Evolutionary conservation across 441 rosid genomes (phyloP).

Genomic region (Corymbia citriodora): DNA sequence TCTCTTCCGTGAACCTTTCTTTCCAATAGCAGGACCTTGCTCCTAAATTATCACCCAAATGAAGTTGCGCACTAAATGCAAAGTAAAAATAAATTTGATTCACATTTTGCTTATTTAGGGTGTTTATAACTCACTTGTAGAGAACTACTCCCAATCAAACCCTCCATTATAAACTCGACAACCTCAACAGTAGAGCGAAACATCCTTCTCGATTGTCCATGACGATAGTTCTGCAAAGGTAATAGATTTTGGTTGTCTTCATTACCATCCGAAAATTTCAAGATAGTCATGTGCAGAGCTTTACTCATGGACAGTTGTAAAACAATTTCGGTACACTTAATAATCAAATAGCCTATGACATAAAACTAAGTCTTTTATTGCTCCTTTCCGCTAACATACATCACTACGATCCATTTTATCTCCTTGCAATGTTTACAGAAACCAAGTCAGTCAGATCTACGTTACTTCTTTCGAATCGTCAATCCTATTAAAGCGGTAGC

Average conservation of each 20-base stretch:
- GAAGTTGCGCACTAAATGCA: background rate
- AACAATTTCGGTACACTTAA: background rate
- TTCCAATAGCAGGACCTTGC: background rate
- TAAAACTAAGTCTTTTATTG: background rate
- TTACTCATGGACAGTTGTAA: background rate
- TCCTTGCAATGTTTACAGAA: background rate
- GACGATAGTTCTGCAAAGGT: background rate
- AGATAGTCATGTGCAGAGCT: background rate
- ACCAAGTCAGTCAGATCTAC: background rate
- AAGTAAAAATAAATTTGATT: background rate
- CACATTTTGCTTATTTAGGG: background rate
- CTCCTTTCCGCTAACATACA: background rate
- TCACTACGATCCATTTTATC: background rate
- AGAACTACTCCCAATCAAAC: background rate
- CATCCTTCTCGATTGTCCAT: background rate
- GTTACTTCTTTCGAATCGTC: background rate
- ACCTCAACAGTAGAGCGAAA: background rate
- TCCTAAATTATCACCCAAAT: background rate
- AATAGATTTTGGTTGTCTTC: background rate
- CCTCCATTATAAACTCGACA: background rate
- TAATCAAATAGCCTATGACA: background rate
- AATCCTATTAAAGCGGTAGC: fast-evolving
- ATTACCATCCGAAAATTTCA: background rate
- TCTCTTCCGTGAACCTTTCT: background rate
- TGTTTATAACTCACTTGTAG: background rate